Percentiles rank a stretch among this genome's conserved stretches.
phyloP scores from a whole-genome alignment of 2,329 filamentous ascomycete species.

The Paecilomyces dactylethromorphus region DNA sequence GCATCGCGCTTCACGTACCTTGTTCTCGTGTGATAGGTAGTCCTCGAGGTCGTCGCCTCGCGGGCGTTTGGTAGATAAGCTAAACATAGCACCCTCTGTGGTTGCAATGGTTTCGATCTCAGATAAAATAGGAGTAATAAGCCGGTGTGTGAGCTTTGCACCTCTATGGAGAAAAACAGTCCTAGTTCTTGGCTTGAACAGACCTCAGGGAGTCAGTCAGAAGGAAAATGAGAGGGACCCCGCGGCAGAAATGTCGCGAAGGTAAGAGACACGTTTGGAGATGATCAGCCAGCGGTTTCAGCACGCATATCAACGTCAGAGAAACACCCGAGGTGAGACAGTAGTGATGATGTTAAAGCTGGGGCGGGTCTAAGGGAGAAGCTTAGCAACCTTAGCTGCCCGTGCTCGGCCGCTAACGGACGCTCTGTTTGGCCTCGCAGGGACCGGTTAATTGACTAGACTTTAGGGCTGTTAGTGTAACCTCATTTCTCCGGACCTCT shows the following conservation, averaged over 20 bases:
- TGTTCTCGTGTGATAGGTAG: slow-evolving; percentile 13
- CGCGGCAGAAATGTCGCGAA: background rate
- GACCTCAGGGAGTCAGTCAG: background rate
- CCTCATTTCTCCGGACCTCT: background rate
- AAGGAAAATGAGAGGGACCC: background rate
- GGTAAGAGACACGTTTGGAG: background rate
- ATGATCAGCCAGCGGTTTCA: slow-evolving; percentile 2
- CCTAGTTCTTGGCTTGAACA: background rate
- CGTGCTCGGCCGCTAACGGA: background rate
- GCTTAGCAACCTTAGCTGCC: background rate
- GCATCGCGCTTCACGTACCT: slow-evolving; percentile 13
- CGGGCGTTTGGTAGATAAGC: slow-evolving; percentile 16
- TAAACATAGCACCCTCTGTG: slow-evolving; percentile 14
- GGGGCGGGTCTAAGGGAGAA: background rate
- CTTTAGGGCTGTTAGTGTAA: background rate
- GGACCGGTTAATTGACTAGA: background rate
- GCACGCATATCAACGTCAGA: slow-evolving; percentile 2
- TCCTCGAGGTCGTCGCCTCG: slow-evolving; percentile 52
- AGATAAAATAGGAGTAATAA: background rate
- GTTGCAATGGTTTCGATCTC: background rate
- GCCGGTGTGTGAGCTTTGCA: background rate
- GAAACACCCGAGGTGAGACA: background rate
- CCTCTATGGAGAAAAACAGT: background rate
- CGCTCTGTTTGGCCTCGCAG: background rate
- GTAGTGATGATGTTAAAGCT: background rate